Evolutionary conservation across 2,329 filamentous ascomycete species (phyloP).

Genomic region (Penicillium sp.): DNA sequence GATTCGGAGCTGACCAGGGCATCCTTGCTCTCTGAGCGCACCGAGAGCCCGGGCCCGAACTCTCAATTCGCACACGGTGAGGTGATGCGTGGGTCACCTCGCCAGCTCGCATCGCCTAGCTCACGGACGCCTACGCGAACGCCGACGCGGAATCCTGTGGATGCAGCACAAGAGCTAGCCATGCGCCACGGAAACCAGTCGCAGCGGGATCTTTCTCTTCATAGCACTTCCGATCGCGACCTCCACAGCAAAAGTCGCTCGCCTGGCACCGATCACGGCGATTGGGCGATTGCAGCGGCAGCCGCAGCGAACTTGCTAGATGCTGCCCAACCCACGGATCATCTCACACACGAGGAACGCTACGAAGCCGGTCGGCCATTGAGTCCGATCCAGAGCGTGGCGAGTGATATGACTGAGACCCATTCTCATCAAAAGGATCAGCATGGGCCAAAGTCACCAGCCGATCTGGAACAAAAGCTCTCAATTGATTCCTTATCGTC

Average conservation of each 20-base stretch:
- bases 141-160: constrained; percentile 48
- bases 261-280: constrained; percentile 28
- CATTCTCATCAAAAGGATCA: constrained; percentile 29
- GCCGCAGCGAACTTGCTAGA: constrained; percentile 34
- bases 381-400: constrained; percentile 88
- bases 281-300: constrained; percentile 37
- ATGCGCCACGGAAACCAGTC: constrained; percentile 59
- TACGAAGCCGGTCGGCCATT: constrained; percentile 62
- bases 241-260: constrained; percentile 35
- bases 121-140: constrained; percentile 57
- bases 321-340: constrained; percentile 41
- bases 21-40: constrained; percentile 77
- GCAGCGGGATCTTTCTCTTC: constrained; percentile 45
- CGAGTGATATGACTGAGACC: constrained; percentile 70
- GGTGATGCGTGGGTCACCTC: constrained; percentile 53
- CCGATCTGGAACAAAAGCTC: constrained; percentile 40
- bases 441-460: constrained; percentile 48
- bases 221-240: constrained; percentile 42
- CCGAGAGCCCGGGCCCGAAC: constrained; percentile 65
- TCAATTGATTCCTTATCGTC: constrained; percentile 57
- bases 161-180: constrained; percentile 52
- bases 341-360: constrained; percentile 45
- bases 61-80: constrained; percentile 58
- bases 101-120: constrained; percentile 51
- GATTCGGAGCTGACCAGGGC: constrained; percentile 81